Evolutionary conservation across 139 green algal genomes (phyloP).

Genomic region (Chlorella sp.): DNA sequence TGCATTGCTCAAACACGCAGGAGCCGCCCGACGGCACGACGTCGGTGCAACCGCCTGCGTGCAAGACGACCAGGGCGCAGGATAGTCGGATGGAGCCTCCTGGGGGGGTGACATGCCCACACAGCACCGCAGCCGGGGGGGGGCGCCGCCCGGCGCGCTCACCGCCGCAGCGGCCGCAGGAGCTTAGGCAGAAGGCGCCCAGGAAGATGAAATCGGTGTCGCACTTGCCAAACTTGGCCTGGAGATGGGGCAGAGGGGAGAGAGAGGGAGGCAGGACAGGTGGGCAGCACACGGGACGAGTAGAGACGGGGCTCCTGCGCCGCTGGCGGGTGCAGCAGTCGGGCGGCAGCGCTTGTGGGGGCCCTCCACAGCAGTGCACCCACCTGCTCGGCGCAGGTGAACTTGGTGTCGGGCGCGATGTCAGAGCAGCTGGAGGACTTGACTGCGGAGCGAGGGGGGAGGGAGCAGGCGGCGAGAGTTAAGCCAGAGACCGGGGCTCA

Average conservation of each 20-base stretch:
- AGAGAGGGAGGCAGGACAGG: too few species aligned
- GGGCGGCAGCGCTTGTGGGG: too few species aligned
- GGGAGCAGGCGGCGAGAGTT: too few species aligned
- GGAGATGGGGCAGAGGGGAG: too few species aligned
- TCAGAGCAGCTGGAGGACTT: constrained; percentile 24
- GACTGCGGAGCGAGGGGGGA: background rate
- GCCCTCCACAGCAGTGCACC: too few species aligned
- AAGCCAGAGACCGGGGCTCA: background rate
- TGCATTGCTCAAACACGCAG: background rate
- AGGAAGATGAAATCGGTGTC: constrained; percentile 28
- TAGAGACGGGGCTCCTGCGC: too few species aligned
- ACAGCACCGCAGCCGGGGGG: background rate
- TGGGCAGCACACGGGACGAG: too few species aligned
- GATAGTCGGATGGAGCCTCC: background rate
- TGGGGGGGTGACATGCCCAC: background rate
- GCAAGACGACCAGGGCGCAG: background rate
- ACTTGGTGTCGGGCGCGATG: constrained; percentile 13
- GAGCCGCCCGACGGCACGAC: background rate
- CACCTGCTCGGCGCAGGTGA: constrained; percentile 31
- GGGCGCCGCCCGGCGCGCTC: background rate
- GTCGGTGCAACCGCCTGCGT: constrained; percentile 7
- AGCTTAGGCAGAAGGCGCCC: constrained; percentile 26
- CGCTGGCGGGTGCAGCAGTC: too few species aligned
- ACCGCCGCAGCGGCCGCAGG: constrained; percentile 39
- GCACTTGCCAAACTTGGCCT: constrained; percentile 32